Evolutionary conservation across 2,329 filamentous ascomycete species (phyloP).

Genomic region (Curvularia spicifera): DNA sequence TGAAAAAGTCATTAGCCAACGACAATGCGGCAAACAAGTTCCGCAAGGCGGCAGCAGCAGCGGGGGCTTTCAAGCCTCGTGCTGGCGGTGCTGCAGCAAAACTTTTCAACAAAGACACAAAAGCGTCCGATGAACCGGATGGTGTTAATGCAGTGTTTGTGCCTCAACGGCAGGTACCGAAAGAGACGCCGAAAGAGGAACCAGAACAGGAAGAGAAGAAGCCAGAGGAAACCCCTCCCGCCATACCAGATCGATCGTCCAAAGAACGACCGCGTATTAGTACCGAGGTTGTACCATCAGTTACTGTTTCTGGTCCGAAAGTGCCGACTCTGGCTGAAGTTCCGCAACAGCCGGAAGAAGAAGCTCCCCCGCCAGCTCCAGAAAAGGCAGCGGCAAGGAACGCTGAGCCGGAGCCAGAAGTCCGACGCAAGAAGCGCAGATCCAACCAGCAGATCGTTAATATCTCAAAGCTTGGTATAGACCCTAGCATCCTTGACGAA

Average conservation of each 20-base stretch:
- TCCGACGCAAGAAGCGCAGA: conserved; percentile 65
- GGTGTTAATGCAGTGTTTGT: conserved; percentile 90
- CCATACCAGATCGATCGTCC: conserved; percentile 35
- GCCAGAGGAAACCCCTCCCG: conserved; percentile 30
- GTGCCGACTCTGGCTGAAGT: conserved; percentile 26
- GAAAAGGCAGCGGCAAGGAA: conserved; percentile 32
- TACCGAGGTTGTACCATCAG: conserved; percentile 43
- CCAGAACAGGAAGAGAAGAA: conserved; percentile 39
- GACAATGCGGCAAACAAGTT: conserved; percentile 77
- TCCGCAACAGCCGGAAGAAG: conserved; percentile 32
- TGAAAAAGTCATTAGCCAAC: conserved; percentile 76
- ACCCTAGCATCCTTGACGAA: conserved; percentile 76
- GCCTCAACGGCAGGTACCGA: conserved; percentile 58
- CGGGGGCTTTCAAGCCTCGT: conserved; percentile 81
- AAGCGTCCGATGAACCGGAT: conserved; percentile 73
- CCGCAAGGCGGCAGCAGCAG: conserved; percentile 76
- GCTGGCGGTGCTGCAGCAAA: conserved; percentile 85
- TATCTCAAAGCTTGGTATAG: conserved; percentile 76
- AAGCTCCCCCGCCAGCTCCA: conserved; percentile 49
- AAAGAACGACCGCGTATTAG: conserved; percentile 40
- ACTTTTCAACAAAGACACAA: conserved; percentile 65
- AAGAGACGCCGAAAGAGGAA: conserved; percentile 30
- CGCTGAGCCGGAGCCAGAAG: conserved; percentile 50
- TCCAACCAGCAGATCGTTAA: conserved; percentile 80
- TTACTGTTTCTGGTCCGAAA: conserved; percentile 46